Evolutionary conservation across 1,139 yeast species (phyloP).

Genomic region (Spathaspora sp.): DNA sequence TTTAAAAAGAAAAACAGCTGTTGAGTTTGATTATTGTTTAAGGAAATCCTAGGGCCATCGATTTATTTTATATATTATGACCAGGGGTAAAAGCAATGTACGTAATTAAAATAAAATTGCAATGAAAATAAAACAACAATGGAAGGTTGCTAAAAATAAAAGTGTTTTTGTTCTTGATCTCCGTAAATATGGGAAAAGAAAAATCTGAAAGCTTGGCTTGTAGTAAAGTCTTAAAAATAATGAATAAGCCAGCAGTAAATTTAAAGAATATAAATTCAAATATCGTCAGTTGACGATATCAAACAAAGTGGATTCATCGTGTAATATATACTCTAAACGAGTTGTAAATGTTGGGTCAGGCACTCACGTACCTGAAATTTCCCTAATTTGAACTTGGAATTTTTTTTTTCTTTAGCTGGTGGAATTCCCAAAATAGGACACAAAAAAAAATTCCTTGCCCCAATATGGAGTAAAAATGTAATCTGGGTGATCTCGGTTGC

Average conservation of each 20-base stretch:
- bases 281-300: background rate
- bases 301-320: background rate
- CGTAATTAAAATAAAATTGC: background rate
- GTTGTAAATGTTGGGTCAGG: background rate
- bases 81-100: background rate
- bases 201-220: too few relatives aligned
- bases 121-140: background rate
- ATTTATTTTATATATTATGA: background rate
- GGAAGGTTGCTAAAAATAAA: slow-evolving; percentile 1
- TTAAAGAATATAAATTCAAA: too few relatives aligned
- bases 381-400: background rate
- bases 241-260: background rate
- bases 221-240: too few relatives aligned
- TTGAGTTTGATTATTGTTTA: background rate
- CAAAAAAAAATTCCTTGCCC: too few relatives aligned
- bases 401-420: background rate
- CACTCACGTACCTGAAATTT: background rate
- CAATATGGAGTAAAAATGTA: too few relatives aligned
- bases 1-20: background rate
- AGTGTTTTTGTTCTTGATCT: too few relatives aligned
- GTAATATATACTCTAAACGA: background rate
- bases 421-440: too few relatives aligned
- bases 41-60: background rate
- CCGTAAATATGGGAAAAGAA: too few relatives aligned
- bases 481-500: too few relatives aligned